A percentile compares a stretch with the other conserved stretches of the same genome.
Evolutionary conservation across 257 asterid species (phyloP).

Genomic region (Gardenia jasminoides): DNA sequence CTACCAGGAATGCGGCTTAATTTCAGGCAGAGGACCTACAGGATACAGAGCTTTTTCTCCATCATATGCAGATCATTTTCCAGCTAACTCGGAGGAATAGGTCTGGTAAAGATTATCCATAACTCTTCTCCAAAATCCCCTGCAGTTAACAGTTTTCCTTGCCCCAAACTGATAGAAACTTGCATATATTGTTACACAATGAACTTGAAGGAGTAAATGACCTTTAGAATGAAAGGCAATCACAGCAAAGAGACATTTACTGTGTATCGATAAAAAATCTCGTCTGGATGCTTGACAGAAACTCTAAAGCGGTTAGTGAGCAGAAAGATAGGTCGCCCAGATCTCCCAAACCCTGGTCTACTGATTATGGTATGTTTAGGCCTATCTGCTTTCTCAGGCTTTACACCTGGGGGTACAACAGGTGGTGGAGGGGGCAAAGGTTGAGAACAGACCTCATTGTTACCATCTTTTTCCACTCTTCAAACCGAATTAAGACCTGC

Average conservation of each 20-base stretch:
- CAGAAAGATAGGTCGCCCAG: constrained; percentile 59
- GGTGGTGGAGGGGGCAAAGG: constrained; percentile 31
- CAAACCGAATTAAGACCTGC: constrained; percentile 1
- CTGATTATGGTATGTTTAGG: constrained; percentile 43
- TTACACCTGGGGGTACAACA: constrained; percentile 23
- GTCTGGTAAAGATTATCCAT: constrained; percentile 60
- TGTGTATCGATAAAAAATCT: constrained; percentile 64
- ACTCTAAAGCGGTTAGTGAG: constrained; percentile 75
- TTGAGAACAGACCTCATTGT: constrained; percentile 17
- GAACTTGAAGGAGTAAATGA: constrained; percentile 15
- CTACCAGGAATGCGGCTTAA: constrained; percentile 47
- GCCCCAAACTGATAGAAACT: constrained; percentile 68
- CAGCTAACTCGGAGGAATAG: constrained; percentile 70
- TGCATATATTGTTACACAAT: constrained; percentile 30
- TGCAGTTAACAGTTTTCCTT: constrained; percentile 42
- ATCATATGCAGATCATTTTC: constrained; percentile 75
- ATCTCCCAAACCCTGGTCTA: constrained; percentile 68
- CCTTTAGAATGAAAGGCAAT: constrained; percentile 9
- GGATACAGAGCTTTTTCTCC: constrained; percentile 76
- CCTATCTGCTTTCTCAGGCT: constrained; percentile 37
- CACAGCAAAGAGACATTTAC: constrained; percentile 33
- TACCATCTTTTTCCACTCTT: constrained; percentile 38
- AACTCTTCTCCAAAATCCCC: constrained; percentile 67
- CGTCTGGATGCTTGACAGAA: constrained; percentile 50
- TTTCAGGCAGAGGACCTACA: constrained; percentile 74